A percentile compares a stretch with the other conserved stretches of the same genome.
Conservation (phyloP, 352 stramenopile genomes). For the Phytopythium montanum region DNA sequence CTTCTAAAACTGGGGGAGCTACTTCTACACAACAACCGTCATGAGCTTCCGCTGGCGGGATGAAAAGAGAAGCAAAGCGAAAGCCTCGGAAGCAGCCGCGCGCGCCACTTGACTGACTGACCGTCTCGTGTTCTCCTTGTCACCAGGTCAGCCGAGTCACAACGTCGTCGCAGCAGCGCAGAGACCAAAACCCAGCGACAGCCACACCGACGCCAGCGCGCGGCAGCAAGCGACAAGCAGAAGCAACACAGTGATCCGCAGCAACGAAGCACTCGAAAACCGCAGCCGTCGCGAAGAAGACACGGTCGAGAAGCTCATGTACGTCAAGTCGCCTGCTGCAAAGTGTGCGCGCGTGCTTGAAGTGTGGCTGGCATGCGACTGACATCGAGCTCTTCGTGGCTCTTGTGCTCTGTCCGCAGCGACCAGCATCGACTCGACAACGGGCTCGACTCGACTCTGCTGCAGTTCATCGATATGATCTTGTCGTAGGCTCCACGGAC, state of each 20-base stretch:
- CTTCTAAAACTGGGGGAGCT: constrained; percentile 3
- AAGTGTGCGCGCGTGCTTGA: neutral
- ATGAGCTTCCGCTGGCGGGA: neutral
- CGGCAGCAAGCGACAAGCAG: neutral
- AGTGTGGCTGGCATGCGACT: neutral
- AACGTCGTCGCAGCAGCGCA: neutral
- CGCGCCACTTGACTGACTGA: neutral
- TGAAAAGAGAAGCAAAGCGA: neutral
- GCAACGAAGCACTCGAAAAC: neutral
- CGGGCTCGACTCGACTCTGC: constrained; percentile 39
- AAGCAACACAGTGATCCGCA: no score
- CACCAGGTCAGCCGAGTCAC: neutral
- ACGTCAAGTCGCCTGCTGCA: neutral
- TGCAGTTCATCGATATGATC: constrained; percentile 68
- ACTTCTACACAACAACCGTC: neutral
- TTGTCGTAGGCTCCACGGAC: constrained; percentile 22
- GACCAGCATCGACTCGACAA: constrained; percentile 43
- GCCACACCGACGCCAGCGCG: neutral
- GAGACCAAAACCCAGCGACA: neutral
- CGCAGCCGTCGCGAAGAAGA: neutral
- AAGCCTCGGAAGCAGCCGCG: neutral
- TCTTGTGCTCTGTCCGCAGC: constrained; percentile 13
- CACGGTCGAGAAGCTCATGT: neutral
- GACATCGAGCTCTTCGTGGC: neutral
- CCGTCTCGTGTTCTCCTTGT: neutral